Evolutionary conservation across 768 basidiomycete species (phyloP).

Genomic region (Pleurotus pulmonarius): DNA sequence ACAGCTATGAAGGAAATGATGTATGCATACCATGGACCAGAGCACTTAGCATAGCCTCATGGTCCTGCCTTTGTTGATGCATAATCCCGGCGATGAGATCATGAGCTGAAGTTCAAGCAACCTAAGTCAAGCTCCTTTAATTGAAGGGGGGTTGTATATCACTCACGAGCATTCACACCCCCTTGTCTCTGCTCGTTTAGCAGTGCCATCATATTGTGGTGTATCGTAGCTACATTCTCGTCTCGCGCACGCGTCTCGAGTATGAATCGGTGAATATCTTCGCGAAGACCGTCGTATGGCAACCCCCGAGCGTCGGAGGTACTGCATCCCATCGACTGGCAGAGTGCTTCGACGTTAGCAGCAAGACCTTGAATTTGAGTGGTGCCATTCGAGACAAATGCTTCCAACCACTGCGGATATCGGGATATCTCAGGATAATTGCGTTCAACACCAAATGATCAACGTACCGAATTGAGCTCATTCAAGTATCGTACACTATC

Average conservation of each 20-base stretch:
- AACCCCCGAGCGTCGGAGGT: slow-evolving; percentile 21
- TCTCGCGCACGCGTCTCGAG: slow-evolving; percentile 29
- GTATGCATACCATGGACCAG: slow-evolving; percentile 55
- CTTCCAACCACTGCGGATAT: slow-evolving; percentile 67
- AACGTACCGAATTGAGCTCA: slow-evolving; percentile 64
- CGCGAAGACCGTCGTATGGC: slow-evolving; percentile 16
- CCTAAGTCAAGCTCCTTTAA: no score
- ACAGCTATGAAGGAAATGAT: neutral
- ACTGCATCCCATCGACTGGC: slow-evolving; percentile 43
- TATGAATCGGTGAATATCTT: slow-evolving; percentile 29
- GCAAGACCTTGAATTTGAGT: slow-evolving; percentile 65
- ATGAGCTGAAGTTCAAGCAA: slow-evolving; percentile 32
- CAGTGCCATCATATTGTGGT: slow-evolving; percentile 9
- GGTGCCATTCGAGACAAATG: slow-evolving; percentile 75
- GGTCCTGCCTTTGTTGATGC: slow-evolving; percentile 67
- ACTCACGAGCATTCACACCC: neutral
- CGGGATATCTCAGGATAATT: no score
- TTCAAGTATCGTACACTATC: slow-evolving; percentile 78
- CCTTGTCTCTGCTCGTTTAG: neutral
- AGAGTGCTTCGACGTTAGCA: slow-evolving; percentile 57
- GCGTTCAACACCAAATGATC: neutral
- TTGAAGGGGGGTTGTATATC: no score
- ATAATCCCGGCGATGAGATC: slow-evolving; percentile 59
- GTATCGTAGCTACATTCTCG: slow-evolving; percentile 31
- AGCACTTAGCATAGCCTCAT: slow-evolving; percentile 63